Evolutionary conservation across 441 rosid species (phyloP), one percentile per base, ranked within the genome.

Genomic region (Iberis amara): DNA sequence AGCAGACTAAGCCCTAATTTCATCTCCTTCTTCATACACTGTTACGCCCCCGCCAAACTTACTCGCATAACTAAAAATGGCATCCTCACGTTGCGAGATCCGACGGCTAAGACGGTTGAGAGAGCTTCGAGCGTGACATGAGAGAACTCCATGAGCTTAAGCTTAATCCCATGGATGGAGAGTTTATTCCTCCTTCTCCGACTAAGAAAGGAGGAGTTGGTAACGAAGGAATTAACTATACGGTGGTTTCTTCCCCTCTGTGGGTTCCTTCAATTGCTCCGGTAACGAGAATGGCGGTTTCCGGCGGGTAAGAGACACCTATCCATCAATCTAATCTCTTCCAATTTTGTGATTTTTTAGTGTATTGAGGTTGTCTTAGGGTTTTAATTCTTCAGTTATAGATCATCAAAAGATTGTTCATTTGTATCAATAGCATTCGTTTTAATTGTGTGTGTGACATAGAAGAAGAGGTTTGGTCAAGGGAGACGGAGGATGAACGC

Each of bases 91-190:
- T 2, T 21, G 35, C 55, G 72, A 69, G 71, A 66, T 73, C 86
- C 55, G 61, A 63, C 47, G 66, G 68, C 6, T 71, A 64, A 4
- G 83, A 65, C 38, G 83, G 64, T 37, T 73, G 59, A 4, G 77
- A 70, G 53, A 71, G 64, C 70, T 73, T 69, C 49, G 70, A 70
- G 47, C 73, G 79, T 49, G 85, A 83, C 40, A 73, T 85, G 71
- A 80, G 76, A 69, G 90, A 89, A 72, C 74, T 89, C 60, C 80
- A 76, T 40, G 94, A 89, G 61, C 84, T 89, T 27, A 89, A 89
- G 75, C 89, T 89, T 9, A 89, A 89, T 45, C 97, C 95, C 45
- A 76, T 82, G 90, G 97, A 94, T 15, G 73, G 76, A 65, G 97
- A 83, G 74, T 89, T 86, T 57, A 94, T 89, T 41, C 95, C 95